Base-by-base conservation (phyloP, 495 filamentous ascomycete genomes). In the Hypoxylon lenormandii region DNA sequence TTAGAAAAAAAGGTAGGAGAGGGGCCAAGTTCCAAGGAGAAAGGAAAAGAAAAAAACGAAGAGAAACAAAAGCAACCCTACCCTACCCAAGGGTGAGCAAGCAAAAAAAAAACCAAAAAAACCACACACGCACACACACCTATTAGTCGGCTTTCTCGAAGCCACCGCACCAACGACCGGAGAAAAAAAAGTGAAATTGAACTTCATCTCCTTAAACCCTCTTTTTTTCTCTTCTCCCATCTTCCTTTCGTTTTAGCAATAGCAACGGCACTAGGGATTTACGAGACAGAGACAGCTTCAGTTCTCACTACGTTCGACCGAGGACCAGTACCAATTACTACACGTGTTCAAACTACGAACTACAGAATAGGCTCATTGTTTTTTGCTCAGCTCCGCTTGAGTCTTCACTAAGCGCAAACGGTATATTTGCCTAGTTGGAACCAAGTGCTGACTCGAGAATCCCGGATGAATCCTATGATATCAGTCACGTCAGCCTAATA, bases 261-360 rank as follows among this genome's bases (percentile, higher is more conserved):
- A n/a, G n/a, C n/a, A 28, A 28, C 3, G 7, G 26, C 26, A 28
- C 26, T 3, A 7, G 3, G 57, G 65, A 28, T 68, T 52, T 52
- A 46, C 28, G 13, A 4, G n/a, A 49, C n/a, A n/a, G n/a, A n/a
- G n/a, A 26, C 23, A 45, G 11, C 21, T 46, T 63, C 1, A 66
- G 57, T 59, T 65, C 33, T 53, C 52, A 58, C 26, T 49, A 64
- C 61, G 62, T 70, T 70, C 3, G 23, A 70, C n/a, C n/a, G n/a
- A n/a, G n/a, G n/a, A n/a, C n/a, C n/a, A n/a, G n/a, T n/a, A 33
- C 30, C 30, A 33, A 33, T 7, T 8, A 33, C 10, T 33, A 33
- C 30, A 33, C 30, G 30, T 33, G 26, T 28, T 7, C 26, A 28
- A 28, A 3, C 26, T n/a, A n/a, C n/a, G n/a, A n/a, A n/a, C n/a